Evolutionary conservation across 192 early-diverging fungal genomes (phyloP), one percentile per base, ranked within the genome.

Genomic region (Geranomyces michiganensis): DNA sequence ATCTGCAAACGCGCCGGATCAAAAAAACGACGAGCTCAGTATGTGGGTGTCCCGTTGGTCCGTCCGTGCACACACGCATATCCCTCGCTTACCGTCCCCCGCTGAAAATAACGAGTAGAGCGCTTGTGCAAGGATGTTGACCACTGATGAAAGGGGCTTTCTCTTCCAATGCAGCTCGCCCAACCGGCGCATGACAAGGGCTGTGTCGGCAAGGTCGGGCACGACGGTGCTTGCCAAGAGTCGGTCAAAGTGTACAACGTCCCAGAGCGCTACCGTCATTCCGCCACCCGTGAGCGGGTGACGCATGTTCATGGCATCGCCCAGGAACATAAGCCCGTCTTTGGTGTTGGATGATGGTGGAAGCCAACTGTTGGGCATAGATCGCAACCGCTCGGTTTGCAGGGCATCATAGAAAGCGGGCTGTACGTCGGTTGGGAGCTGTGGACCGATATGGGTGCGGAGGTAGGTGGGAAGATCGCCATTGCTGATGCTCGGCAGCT

Each of bases 261-360:
- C 97, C 84, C 92, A 94, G 45, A 97, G 84, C 0, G 89, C 97
- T 0, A 99, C 91, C 0, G 97, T 97, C 97, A 99, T 99, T 26
- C 97, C 97, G 62, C 92, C 94, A 49, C 96, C 96, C 0, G 94
- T 97, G 61, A 99, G 81, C 19, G 94, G 94, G 67, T 97, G 95
- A 33, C 96, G 86, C 84, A 97, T 95, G 72, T 99, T 99, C 78
- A 93, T 89, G 1, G 97, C 93, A 82, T 99, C 97, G 53, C 97
- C 97, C 22, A 97, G 76, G 15, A 96, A 74, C 47, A 97, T 83
- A 8, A 95, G 77, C 6, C 97, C 97, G 32, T 82, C 73, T 9
- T 78, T 67, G n/a, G 72, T 70, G 74, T 95, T 93, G n/a, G 76
- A 75, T 0, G 90, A 87, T 2, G 96, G 91, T 14, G 95, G 94